A percentile compares a stretch with the other conserved stretches of the same genome.
Evolutionary conservation across 2,329 filamentous ascomycete genomes (phyloP).

Genomic region (Penicillium sp.): DNA sequence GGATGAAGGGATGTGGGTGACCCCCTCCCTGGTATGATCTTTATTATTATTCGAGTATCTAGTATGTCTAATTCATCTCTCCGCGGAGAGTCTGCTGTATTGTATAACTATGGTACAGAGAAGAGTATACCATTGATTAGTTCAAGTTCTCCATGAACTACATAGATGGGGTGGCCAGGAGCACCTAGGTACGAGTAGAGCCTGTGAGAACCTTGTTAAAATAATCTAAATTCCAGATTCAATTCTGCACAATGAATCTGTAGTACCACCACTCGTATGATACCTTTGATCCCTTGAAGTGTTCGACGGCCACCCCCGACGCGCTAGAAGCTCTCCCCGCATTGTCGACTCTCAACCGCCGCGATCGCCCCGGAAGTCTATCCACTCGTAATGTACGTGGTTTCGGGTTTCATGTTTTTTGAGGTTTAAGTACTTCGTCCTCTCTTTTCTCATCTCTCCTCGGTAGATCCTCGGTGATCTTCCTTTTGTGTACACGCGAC

Average conservation of each 20-base stretch:
- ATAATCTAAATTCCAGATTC: too few relatives aligned
- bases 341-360: constrained; percentile 6
- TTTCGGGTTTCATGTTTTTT: neutral
- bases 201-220: too few relatives aligned
- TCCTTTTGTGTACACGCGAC: neutral
- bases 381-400: neutral
- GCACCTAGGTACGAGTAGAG: too few relatives aligned
- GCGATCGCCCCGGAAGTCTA: constrained; percentile 4
- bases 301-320: neutral
- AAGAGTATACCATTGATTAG: too few relatives aligned
- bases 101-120: too few relatives aligned
- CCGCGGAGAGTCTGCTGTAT: constrained; percentile 3
- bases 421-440: neutral
- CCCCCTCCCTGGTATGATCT: constrained; percentile 3
- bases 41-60: constrained; percentile 7
- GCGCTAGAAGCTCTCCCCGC: constrained; percentile 22
- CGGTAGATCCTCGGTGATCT: constrained; percentile 2
- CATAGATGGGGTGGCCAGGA: too few relatives aligned
- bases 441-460: neutral
- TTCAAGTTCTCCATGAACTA: too few relatives aligned
- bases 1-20: constrained; percentile 24
- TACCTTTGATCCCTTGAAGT: too few relatives aligned
- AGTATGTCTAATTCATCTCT: constrained; percentile 20
- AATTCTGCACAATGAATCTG: too few relatives aligned
- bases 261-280: too few relatives aligned